These are phyloP conservation scores for Stephania yunnanensis DNA, from an alignment of 164 flowering plant genomes.

Conservation along the genomic window DNA sequence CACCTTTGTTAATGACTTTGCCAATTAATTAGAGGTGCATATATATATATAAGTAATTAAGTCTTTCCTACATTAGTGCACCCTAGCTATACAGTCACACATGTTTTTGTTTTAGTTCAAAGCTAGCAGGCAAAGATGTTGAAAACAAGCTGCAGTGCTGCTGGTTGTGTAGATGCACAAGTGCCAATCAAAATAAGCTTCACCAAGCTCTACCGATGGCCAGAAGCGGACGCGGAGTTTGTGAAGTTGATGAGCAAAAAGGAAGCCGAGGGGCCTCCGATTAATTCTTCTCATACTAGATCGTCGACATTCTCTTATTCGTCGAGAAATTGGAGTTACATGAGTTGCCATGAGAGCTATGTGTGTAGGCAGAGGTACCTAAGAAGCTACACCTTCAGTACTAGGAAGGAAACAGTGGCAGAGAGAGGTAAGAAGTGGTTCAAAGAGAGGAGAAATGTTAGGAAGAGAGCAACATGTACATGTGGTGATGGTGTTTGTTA, in stretches of 20 bases:
- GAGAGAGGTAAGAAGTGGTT: slow-evolving; percentile 25
- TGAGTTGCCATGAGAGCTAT: slow-evolving; percentile 14
- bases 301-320: neutral
- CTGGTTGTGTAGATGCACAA: slow-evolving; percentile 18
- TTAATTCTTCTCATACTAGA: neutral
- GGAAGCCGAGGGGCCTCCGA: neutral
- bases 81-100: neutral
- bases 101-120: no score
- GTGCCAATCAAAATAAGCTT: slow-evolving; percentile 21
- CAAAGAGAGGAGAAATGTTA: slow-evolving; percentile 8
- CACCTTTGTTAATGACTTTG: neutral
- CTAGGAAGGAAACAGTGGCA: slow-evolving; percentile 18
- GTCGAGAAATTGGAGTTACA: neutral
- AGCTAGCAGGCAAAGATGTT: slow-evolving; percentile 1
- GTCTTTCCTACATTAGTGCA: no score
- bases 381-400: slow-evolving; percentile 30
- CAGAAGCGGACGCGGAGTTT: slow-evolving; percentile 30
- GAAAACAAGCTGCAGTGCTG: slow-evolving; percentile 17
- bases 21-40: neutral
- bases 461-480: neutral
- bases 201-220: slow-evolving; percentile 23
- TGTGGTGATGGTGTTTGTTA: neutral
- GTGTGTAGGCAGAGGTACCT: slow-evolving; percentile 29
- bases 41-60: neutral
- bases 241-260: slow-evolving; percentile 8